These are phyloP conservation scores for Thelonectria blattea DNA, from an alignment of 2,329 filamentous ascomycete genomes.

Conservation along the genomic window DNA sequence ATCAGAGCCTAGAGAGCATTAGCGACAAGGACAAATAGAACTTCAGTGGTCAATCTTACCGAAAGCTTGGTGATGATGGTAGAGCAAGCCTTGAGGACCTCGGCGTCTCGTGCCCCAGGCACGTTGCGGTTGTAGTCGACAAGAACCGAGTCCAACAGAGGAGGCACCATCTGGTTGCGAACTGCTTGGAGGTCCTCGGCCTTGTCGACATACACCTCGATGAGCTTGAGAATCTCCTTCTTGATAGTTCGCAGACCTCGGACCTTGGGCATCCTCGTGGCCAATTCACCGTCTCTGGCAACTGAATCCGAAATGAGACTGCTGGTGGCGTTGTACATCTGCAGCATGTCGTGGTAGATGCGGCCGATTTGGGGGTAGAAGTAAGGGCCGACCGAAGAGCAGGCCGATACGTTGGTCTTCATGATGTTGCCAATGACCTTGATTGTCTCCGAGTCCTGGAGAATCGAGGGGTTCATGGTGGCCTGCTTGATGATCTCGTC, in stretches of 20 bases:
- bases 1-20: constrained; percentile 72
- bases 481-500: constrained; percentile 91
- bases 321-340: constrained; percentile 98
- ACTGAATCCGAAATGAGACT: constrained; percentile 94
- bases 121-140: constrained; percentile 98
- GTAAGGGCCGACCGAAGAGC: constrained; percentile 93
- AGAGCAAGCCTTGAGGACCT: constrained; percentile 97
- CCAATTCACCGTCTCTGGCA: constrained; percentile 84
- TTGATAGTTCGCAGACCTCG: constrained; percentile 96
- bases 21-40: neutral
- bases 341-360: constrained; percentile 98
- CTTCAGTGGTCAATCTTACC: constrained; percentile 62
- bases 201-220: constrained; percentile 98
- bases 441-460: constrained; percentile 93
- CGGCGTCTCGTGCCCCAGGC: constrained; percentile 90
- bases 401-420: constrained; percentile 99
- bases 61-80: constrained; percentile 96
- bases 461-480: constrained; percentile 80
- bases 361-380: constrained; percentile 98
- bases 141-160: constrained; percentile 89
- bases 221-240: constrained; percentile 98
- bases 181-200: constrained; percentile 95
- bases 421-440: constrained; percentile 99
- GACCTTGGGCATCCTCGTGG: constrained; percentile 96
- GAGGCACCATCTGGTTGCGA: constrained; percentile 92